A percentile compares a stretch with the other conserved stretches of the same genome.
Evolutionary conservation across 1,284 basidiomycete species (phyloP).

Genomic region (Leccinum subatratum): DNA sequence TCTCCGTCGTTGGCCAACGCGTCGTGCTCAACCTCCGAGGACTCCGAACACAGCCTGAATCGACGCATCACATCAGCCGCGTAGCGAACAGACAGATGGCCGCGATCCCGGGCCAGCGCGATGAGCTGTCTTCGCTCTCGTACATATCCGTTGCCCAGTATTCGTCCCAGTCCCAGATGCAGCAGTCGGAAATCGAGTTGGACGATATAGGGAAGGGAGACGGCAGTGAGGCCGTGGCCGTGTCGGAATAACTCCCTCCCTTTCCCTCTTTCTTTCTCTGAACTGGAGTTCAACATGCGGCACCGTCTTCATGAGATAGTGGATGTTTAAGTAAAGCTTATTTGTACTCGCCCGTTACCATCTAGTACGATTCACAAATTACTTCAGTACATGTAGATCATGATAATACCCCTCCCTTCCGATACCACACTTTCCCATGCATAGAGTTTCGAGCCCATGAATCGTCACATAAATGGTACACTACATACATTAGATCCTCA

Average conservation of each 20-base stretch:
- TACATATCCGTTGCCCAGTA: neutral
- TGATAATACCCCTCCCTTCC: neutral
- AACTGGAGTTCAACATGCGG: neutral
- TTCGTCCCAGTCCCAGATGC: neutral
- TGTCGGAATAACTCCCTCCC: neutral
- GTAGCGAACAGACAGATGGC: constrained; percentile 22
- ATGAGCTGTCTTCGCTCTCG: neutral
- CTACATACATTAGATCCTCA: constrained; percentile 7
- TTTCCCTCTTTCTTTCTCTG: neutral
- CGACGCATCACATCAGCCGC: constrained; percentile 11
- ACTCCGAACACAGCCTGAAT: neutral
- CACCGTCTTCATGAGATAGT: neutral
- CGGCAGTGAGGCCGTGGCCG: neutral
- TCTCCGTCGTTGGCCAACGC: constrained; percentile 22
- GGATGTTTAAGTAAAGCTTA: neutral
- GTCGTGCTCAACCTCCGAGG: constrained; percentile 26
- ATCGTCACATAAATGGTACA: neutral
- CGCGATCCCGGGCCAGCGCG: neutral
- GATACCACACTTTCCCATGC: no score
- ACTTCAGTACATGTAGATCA: neutral
- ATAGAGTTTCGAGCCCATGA: neutral
- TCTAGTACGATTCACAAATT: neutral
- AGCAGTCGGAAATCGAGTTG: constrained; percentile 7
- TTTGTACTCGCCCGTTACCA: neutral
- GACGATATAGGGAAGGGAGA: neutral